Evolutionary conservation across 768 basidiomycete species (phyloP).

Genomic region (Pleurotus tuber-regium): DNA sequence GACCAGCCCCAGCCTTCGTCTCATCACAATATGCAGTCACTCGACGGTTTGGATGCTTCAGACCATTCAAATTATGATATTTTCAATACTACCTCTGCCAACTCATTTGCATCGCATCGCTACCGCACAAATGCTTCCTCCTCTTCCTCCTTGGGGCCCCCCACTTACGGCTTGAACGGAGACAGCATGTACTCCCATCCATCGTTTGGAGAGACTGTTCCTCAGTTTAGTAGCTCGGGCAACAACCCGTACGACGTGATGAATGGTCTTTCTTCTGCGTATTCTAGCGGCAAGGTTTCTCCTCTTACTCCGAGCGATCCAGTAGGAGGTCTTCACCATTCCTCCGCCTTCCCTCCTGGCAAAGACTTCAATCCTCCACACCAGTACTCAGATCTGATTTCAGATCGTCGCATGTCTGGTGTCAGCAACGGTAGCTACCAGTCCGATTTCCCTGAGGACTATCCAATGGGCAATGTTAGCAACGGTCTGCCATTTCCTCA

Average conservation of each 20-base stretch:
- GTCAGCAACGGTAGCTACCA: conserved; percentile 45
- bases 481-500: conserved; percentile 46
- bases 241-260: conserved; percentile 64
- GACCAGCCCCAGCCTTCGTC: conserved; percentile 36
- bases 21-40: conserved; percentile 35
- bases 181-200: conserved; percentile 58
- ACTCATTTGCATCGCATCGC: conserved; percentile 52
- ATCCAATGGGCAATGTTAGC: conserved; percentile 47
- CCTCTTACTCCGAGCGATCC: conserved; percentile 71
- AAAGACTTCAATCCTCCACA: conserved; percentile 58
- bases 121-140: conserved; percentile 75
- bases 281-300: conserved; percentile 73
- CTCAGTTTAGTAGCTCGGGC: conserved; percentile 48
- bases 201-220: conserved; percentile 60
- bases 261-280: conserved; percentile 54
- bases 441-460: conserved; percentile 65
- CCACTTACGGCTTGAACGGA: conserved; percentile 46
- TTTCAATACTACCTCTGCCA: conserved; percentile 42
- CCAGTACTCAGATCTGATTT: conserved; percentile 53
- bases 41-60: conserved; percentile 50
- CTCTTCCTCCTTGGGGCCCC: conserved; percentile 61
- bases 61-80: conserved; percentile 66
- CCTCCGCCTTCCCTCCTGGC: conserved; percentile 47
- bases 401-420: conserved; percentile 56
- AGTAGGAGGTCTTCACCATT: conserved; percentile 53